Evolutionary conservation across 1,139 yeast genomes (phyloP).

Genomic region (Taphrina communis): DNA sequence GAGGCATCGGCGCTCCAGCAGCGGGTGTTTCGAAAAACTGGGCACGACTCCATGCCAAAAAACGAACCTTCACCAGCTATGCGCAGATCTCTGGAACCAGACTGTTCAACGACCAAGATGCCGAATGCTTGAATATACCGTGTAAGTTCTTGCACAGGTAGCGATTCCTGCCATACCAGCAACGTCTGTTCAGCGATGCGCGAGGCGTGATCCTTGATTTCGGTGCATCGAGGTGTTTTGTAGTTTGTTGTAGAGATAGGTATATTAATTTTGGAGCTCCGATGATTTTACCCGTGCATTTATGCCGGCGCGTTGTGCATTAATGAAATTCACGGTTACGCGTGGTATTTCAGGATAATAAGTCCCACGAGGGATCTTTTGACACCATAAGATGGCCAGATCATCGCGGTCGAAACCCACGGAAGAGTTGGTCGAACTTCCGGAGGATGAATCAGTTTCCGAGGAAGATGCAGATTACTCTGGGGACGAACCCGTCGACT

Average conservation of each 20-base stretch:
- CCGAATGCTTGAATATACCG: background rate
- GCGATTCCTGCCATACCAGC: too few species aligned
- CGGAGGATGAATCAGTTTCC: slow-evolving; percentile 28
- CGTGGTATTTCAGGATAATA: background rate
- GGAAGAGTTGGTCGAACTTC: slow-evolving; percentile 35
- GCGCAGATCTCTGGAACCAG: background rate
- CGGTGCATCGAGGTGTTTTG: background rate
- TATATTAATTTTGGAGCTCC: background rate
- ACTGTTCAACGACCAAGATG: background rate
- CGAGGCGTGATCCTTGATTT: too few species aligned
- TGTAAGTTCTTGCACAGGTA: background rate
- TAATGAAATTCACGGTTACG: slow-evolving; percentile 8
- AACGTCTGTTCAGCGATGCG: too few species aligned
- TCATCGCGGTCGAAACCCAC: slow-evolving; percentile 39
- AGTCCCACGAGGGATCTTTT: background rate
- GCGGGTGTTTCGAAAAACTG: too few species aligned
- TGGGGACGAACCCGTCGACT: slow-evolving; percentile 18
- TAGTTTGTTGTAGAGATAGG: background rate
- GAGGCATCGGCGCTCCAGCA: too few species aligned
- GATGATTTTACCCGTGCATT: background rate
- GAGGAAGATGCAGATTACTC: slow-evolving; percentile 34
- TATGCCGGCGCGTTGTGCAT: slow-evolving; percentile 4
- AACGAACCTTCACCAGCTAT: background rate
- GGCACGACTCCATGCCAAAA: background rate
- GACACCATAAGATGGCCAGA: slow-evolving; percentile 13